Conservation (phyloP, 1,139 yeast species). For the Nakaseomyces bracarensis region DNA sequence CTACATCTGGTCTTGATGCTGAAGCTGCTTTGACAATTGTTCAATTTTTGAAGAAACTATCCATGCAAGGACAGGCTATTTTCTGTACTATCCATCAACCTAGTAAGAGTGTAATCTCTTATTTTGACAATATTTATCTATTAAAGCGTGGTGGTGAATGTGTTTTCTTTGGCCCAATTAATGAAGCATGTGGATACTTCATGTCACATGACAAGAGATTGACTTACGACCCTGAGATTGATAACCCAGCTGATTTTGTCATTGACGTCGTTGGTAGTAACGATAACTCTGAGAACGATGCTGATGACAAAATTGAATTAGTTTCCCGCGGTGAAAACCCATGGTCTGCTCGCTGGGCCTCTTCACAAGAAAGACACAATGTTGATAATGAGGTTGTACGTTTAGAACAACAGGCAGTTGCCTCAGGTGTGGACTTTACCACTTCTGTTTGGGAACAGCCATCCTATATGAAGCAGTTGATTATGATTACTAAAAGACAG, state of each 20-base stretch:
- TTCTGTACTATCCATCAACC: conserved; percentile 44
- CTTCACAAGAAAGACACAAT: conserved; percentile 32
- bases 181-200: conserved; percentile 38
- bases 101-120: conserved; percentile 26
- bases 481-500: conserved; percentile 33
- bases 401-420: conserved; percentile 20
- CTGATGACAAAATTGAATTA: conserved; percentile 25
- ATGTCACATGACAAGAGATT: conserved; percentile 15
- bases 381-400: conserved; percentile 24
- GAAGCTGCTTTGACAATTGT: conserved; percentile 44
- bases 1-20: conserved; percentile 44
- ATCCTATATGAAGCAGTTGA: conserved; percentile 24
- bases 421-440: conserved; percentile 26
- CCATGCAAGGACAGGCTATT: conserved; percentile 42
- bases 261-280: conserved; percentile 44
- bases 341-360: conserved; percentile 42
- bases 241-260: conserved; percentile 56
- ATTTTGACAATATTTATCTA: conserved; percentile 37
- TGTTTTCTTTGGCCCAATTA: conserved; percentile 37
- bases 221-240: conserved; percentile 24
- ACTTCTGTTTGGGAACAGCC: conserved; percentile 32
- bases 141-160: conserved; percentile 40
- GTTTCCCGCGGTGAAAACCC: conserved; percentile 39
- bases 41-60: conserved; percentile 36
- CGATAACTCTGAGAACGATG: conserved; percentile 2